Percentiles rank a stretch among this genome's conserved stretches.
phyloP scores from a whole-genome alignment of 305 asterid species.

The Ajuga reptans region DNA sequence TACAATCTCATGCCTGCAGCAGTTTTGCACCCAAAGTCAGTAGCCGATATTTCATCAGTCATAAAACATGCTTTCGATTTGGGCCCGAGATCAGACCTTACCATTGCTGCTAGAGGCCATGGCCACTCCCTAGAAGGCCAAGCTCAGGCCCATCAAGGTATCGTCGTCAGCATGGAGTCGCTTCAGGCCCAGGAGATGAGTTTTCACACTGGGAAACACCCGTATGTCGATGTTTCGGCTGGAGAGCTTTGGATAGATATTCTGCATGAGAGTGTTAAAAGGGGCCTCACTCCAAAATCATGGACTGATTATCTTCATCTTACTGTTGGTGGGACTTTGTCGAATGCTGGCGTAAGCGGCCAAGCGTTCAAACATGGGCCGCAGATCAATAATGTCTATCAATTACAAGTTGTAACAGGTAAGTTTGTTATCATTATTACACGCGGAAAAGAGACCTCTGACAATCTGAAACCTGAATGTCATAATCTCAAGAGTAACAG shows the following conservation, averaged over 20 bases:
- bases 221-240: conserved; percentile 70
- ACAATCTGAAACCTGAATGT: background rate
- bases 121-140: conserved; percentile 85
- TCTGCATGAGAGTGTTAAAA: conserved; percentile 67
- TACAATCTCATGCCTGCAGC: conserved; percentile 58
- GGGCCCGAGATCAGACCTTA: conserved; percentile 47
- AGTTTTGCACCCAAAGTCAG: conserved; percentile 63
- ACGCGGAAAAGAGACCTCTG: background rate
- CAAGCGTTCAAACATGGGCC: conserved; percentile 92
- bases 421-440: background rate
- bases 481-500: no score
- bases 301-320: conserved; percentile 97
- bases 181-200: conserved; percentile 41
- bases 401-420: conserved; percentile 92
- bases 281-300: conserved; percentile 75
- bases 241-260: conserved; percentile 89
- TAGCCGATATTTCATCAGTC: conserved; percentile 52
- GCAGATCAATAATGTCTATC: conserved; percentile 80
- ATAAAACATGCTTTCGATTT: conserved; percentile 38
- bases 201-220: conserved; percentile 39
- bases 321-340: conserved; percentile 87
- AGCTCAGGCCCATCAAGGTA: conserved; percentile 66
- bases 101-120: conserved; percentile 79
- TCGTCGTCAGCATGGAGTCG: conserved; percentile 65
- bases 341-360: conserved; percentile 92